A percentile compares a stretch with the other conserved stretches of the same genome.
Evolutionary conservation across 2,329 filamentous ascomycete genomes (phyloP).

Genomic region (Thelonectria rubi): DNA sequence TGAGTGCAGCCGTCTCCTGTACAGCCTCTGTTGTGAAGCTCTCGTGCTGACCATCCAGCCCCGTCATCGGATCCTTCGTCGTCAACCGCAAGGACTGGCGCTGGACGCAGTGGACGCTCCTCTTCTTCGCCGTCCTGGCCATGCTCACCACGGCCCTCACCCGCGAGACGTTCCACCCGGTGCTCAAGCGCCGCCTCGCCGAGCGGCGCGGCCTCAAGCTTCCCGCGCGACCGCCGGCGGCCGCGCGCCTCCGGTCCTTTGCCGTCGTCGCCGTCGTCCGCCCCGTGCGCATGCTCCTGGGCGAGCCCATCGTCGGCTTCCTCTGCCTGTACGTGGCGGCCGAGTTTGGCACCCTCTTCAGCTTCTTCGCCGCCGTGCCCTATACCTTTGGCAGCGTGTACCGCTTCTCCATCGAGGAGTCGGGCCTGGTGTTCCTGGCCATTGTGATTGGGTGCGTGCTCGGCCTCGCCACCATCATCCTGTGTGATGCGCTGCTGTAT

Average conservation of each 20-base stretch:
- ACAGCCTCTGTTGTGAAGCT: no score
- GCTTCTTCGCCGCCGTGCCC: conserved; percentile 62
- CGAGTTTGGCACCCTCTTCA: conserved; percentile 62
- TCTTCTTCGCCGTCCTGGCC: conserved; percentile 55
- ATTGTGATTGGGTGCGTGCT: conserved; percentile 57
- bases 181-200: conserved; percentile 53
- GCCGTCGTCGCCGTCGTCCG: conserved; percentile 56
- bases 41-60: conserved; percentile 43
- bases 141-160: conserved; percentile 51
- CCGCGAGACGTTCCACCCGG: conserved; percentile 67
- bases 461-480: conserved; percentile 51
- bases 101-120: conserved; percentile 62
- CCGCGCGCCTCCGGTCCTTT: conserved; percentile 45
- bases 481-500: conserved; percentile 56
- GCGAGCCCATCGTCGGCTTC: conserved; percentile 70
- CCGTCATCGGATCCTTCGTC: conserved; percentile 60
- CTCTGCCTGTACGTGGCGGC: conserved; percentile 60
- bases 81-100: conserved; percentile 58
- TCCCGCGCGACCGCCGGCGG: conserved; percentile 37
- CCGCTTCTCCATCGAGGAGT: conserved; percentile 53
- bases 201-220: conserved; percentile 47
- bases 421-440: conserved; percentile 56
- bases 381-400: conserved; percentile 58
- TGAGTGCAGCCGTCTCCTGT: conserved; percentile 39
- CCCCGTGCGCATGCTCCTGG: conserved; percentile 66